Percentiles rank a stretch among this genome's conserved stretches.
Conservation (phyloP, 1,284 basidiomycete species). For the Leccinum ponderosum region DNA sequence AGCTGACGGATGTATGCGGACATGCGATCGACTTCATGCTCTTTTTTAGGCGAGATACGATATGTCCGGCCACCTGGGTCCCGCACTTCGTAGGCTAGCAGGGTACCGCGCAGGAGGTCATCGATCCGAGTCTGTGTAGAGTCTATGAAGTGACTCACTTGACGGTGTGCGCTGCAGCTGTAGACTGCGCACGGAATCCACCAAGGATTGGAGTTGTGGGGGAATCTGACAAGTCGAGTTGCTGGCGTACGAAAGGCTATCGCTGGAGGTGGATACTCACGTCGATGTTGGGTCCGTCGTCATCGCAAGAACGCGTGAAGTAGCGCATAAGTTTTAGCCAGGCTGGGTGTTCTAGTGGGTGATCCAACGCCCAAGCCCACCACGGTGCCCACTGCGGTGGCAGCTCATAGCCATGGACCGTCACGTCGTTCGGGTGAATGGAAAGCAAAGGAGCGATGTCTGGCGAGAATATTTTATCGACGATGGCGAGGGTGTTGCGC, state of each 20-base stretch:
- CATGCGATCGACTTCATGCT: conserved; percentile 53
- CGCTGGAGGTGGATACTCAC: conserved; percentile 16
- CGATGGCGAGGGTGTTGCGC: conserved; percentile 13
- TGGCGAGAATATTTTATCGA: conserved; percentile 18
- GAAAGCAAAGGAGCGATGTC: conserved; percentile 24
- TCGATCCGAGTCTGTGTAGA: not conserved
- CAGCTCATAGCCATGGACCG: conserved; percentile 1
- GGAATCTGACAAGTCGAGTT: conserved; percentile 24
- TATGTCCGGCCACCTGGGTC: conserved; percentile 17
- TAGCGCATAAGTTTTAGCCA: conserved; percentile 31
- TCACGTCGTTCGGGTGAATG: conserved; percentile 31
- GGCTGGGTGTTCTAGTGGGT: conserved; percentile 7
- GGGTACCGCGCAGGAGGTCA: not conserved
- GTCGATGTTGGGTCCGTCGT: conserved; percentile 4
- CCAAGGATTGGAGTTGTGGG: conserved; percentile 20
- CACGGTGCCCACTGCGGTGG: conserved; percentile 28
- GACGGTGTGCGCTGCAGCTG: conserved; percentile 28
- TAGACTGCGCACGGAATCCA: conserved; percentile 27
- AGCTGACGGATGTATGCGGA: conserved; percentile 37
- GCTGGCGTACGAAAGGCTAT: not conserved
- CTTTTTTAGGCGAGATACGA: conserved; percentile 57
- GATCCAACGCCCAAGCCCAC: conserved; percentile 31
- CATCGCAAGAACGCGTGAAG: conserved; percentile 18
- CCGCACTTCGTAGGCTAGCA: conserved; percentile 12
- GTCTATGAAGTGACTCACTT: conserved; percentile 10